Conservation (phyloP, 495 filamentous ascomycete species). For the Aspergillus sparsus region DNA sequence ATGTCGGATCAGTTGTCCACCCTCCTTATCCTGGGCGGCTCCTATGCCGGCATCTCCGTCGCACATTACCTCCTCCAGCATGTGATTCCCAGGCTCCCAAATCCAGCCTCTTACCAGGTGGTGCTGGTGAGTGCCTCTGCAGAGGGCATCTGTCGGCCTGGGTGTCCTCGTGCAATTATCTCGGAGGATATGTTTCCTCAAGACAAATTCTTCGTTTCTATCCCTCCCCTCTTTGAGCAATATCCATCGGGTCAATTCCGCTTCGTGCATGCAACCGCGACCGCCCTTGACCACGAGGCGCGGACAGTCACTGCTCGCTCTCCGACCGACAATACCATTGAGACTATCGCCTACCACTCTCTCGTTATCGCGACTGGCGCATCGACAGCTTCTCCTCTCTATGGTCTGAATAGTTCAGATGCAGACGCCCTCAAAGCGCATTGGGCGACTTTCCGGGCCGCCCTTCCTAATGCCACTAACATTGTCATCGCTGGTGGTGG, state of each 20-base stretch:
- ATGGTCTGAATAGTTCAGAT: constrained; percentile 26
- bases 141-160: constrained; percentile 47
- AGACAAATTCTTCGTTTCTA: constrained; percentile 50
- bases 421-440: constrained; percentile 17
- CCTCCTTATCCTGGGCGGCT: constrained; percentile 56
- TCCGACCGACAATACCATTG: constrained; percentile 4
- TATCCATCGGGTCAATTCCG: constrained; percentile 36
- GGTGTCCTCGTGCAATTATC: constrained; percentile 48
- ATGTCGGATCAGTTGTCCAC: background rate
- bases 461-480: constrained; percentile 38
- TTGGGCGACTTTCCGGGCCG: constrained; percentile 41
- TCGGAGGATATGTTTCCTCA: constrained; percentile 46
- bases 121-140: constrained; percentile 47
- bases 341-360: constrained; percentile 40
- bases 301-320: constrained; percentile 32
- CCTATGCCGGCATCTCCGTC: constrained; percentile 51
- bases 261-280: constrained; percentile 43
- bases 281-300: constrained; percentile 30
- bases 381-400: constrained; percentile 35
- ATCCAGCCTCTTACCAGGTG: constrained; percentile 32
- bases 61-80: constrained; percentile 57
- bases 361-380: constrained; percentile 46
- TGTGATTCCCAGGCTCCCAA: constrained; percentile 43
- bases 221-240: constrained; percentile 41
- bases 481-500: constrained; percentile 50